Conservation (phyloP, 2,329 filamentous ascomycete species). For the Ophiostoma sp. region DNA sequence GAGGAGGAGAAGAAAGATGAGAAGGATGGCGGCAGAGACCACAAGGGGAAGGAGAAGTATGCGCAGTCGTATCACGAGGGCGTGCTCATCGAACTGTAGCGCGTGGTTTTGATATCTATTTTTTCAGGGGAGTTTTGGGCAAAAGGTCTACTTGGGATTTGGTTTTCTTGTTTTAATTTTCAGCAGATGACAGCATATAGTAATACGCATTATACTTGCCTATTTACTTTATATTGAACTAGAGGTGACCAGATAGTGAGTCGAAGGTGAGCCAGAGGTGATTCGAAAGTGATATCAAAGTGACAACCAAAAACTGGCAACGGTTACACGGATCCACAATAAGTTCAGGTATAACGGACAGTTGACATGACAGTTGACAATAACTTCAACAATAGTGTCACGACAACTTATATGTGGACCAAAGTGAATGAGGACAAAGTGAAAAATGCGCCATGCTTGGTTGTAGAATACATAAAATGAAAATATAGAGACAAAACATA, state of each 20-base stretch:
- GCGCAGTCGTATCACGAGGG: conserved; percentile 25
- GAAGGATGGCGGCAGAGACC: neutral
- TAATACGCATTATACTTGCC: neutral
- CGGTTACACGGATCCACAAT: neutral
- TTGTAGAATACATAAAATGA: neutral
- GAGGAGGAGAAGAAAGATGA: neutral
- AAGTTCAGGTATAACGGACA: neutral
- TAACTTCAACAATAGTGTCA: neutral
- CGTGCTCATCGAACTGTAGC: conserved; percentile 23
- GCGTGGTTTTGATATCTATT: neutral
- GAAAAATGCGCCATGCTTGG: neutral
- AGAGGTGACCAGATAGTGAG: neutral
- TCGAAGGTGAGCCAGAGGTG: neutral
- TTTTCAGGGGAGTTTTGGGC: neutral
- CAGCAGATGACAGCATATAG: neutral
- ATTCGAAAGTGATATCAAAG: neutral
- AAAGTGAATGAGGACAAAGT: neutral
- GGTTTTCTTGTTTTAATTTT: neutral
- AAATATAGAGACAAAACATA: neutral
- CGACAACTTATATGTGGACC: no score
- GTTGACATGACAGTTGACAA: neutral
- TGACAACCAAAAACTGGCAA: neutral
- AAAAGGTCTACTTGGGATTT: conserved; percentile 3
- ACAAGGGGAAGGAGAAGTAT: neutral
- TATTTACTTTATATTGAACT: neutral